Base-by-base conservation (phyloP, 352 stramenopile genomes). In the Pythium sp. region DNA sequence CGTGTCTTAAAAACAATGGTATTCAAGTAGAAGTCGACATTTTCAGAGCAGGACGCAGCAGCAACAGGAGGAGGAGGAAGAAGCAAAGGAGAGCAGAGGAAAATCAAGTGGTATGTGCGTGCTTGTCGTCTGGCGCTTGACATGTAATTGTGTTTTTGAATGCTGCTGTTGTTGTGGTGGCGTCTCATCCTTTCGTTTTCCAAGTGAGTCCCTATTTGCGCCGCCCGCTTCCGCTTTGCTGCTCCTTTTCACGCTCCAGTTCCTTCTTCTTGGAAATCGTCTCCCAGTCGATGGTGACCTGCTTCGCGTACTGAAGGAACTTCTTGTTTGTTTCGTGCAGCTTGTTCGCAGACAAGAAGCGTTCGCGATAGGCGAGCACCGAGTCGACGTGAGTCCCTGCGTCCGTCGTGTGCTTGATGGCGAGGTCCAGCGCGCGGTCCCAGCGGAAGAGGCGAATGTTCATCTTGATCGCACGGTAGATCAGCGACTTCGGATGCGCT, bases 391-490 rank as follows among this genome's bases (percentile, higher is more conserved):
- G 89, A 6, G 82, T 97, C 11, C 84, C 84, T 20, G 84, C 87
- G 34, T 92, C 80, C 1, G 79, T 92, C 36, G 88, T 96, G 82
- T 97, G 82, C 67, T 97, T 94, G 53, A 97, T 86, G 5, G 93
- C 91, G 5, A 98, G 70, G 28, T 97, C 87, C 55, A 98, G 70
- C 2, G 93, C 93, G 20, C 90, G 77, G 47, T 95, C 80, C 91
- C 90, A 98, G 41, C 90, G 87, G 71, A 96, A 97, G 11, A 97
- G 70, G 11, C 90, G 78, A 47, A 98, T 74, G 69, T 98, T 98
- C 66, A 98, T 78, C 72, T 98, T 98, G 72, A 98, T 98, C 28
- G 93, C 91, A 53, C 93, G 87, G 67, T 98, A 98, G 11, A 98
- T 68, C 1, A 98, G 80, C 58, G 93, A 91, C 46, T 75, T 84